Base-by-base conservation (phyloP, 2,329 filamentous ascomycete species). In the Dactylonectria macrodidyma region DNA sequence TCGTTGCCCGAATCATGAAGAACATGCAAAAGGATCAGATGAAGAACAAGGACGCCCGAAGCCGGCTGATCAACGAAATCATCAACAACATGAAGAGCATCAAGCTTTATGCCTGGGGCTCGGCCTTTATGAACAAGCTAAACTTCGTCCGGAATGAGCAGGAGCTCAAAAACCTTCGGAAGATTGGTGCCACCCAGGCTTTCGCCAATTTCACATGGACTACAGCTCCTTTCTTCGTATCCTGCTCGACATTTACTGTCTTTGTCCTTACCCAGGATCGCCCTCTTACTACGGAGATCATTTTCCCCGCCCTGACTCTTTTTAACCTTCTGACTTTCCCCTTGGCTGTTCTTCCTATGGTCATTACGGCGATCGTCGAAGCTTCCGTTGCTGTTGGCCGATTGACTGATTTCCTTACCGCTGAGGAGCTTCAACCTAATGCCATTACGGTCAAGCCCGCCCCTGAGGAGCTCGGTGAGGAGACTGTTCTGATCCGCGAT, bases 21-120 rank as follows among this genome's bases (percentile, higher is more conserved):
- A 94, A 88, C 50, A 84, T 99, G 75, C 97, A 99, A 79, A 97
- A 98, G 82, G 87, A 91, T 71, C 96, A 99, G 84, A 99, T 99
- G 96, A 97, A 97, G 86, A 98, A 98, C 85, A 99, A 99, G 84
- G 96, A 99, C 77, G 89, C 95, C 46, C 90, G 96, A 78, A 97
- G 95, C 54, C 90, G 95, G 57, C 84, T 99, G 66, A 98, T 98
- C 86, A 97, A 95, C 7, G 96, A 99, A 81, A 99, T 99, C 73
- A 86, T 99, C 78, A 98, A 97, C 86, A 98, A 98, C 83, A 99
- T 99, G 93, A 99, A 99, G 86, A 97, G 95, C 79, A 96, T 99
- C 85, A 99, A 99, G 84, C 89, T 99, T 22, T 99, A 98, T 80
- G 96, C 96, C 34, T 99, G 96, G 96, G 95, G 95, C 36, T 92